Evolutionary conservation across 73 alveolate species (phyloP).

Genomic region (Symbiodinium pilosum): DNA sequence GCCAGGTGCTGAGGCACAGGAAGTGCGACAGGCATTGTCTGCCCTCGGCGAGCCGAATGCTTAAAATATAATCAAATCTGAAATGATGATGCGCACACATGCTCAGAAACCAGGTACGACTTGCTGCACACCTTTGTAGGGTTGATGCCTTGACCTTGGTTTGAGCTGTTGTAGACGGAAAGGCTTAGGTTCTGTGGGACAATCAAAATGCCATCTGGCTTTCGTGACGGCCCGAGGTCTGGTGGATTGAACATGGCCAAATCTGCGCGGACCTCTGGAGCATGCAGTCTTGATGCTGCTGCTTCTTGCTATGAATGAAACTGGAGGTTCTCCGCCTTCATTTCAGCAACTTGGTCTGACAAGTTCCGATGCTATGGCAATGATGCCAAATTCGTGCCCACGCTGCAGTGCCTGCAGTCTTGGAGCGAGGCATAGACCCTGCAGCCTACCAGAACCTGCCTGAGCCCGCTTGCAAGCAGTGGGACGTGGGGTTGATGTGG

Average conservation of each 20-base stretch:
- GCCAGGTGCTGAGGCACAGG: slow-evolving; percentile 13
- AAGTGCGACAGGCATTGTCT: slow-evolving; percentile 31
- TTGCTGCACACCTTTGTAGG: slow-evolving; percentile 60
- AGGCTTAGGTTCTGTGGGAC: too few species aligned
- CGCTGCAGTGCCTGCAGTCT: too few species aligned
- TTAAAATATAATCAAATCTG: too few species aligned
- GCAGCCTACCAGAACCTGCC: slow-evolving; percentile 63
- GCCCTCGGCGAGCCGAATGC: slow-evolving; percentile 51
- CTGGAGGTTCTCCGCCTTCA: slow-evolving; percentile 48
- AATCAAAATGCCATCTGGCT: too few species aligned
- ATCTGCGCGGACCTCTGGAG: neutral
- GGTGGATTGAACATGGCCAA: slow-evolving; percentile 81
- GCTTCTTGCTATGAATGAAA: neutral
- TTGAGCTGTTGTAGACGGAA: too few species aligned
- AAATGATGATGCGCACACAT: too few species aligned
- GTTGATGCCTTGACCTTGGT: neutral
- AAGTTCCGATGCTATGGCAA: neutral
- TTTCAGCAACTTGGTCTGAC: slow-evolving; percentile 34
- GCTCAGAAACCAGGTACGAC: neutral
- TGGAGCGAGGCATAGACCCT: neutral
- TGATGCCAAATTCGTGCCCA: too few species aligned
- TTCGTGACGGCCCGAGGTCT: neutral
- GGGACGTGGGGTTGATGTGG: slow-evolving; percentile 57
- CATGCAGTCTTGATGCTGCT: neutral
- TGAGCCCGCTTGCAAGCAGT: slow-evolving; percentile 64